Percentiles rank a stretch among this genome's conserved stretches.
phyloP scores from a whole-genome alignment of 805 yeast species.

The Ogataea angusta region DNA sequence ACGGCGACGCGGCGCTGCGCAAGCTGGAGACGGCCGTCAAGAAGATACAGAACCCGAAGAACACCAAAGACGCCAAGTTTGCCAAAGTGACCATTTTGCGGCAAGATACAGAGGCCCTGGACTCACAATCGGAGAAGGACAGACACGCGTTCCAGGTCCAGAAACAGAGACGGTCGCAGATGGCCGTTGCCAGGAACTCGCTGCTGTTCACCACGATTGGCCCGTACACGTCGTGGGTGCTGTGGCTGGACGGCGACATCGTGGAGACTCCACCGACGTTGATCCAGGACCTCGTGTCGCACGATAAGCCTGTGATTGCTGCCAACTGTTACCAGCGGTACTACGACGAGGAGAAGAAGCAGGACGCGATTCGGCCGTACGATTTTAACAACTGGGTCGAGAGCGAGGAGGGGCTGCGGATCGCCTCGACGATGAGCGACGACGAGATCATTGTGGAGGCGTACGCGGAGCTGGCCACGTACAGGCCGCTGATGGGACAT shows the following conservation, averaged over 20 bases:
- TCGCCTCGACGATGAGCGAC: slow-evolving; percentile 70
- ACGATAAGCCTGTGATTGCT: slow-evolving; percentile 81
- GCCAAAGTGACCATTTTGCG: slow-evolving; percentile 83
- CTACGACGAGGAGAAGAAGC: slow-evolving; percentile 52
- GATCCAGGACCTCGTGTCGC: slow-evolving; percentile 82
- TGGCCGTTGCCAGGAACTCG: slow-evolving; percentile 95
- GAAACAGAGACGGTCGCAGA: slow-evolving; percentile 80
- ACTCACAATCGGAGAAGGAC: slow-evolving; percentile 76
- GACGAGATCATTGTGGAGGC: slow-evolving; percentile 97
- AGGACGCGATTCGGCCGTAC: slow-evolving; percentile 71
- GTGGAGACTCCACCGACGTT: slow-evolving; percentile 81
- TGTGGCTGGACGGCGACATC: slow-evolving; percentile 96
- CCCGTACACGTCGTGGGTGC: slow-evolving; percentile 89
- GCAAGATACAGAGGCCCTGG: slow-evolving; percentile 81
- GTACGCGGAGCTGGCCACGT: slow-evolving; percentile 88
- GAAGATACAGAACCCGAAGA: slow-evolving; percentile 58
- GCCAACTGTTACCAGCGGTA: slow-evolving; percentile 93
- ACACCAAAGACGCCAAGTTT: slow-evolving; percentile 56
- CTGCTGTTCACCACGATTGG: slow-evolving; percentile 82
- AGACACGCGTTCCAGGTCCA: slow-evolving; percentile 87
- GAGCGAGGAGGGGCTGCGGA: slow-evolving; percentile 69
- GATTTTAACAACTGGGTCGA: slow-evolving; percentile 97
- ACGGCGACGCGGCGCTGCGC: slow-evolving; percentile 78
- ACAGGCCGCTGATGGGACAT: slow-evolving; percentile 91
- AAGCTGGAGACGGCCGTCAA: slow-evolving; percentile 74